Conservation (phyloP, 2,329 filamentous ascomycete species). For the Talaromyces sp. region DNA sequence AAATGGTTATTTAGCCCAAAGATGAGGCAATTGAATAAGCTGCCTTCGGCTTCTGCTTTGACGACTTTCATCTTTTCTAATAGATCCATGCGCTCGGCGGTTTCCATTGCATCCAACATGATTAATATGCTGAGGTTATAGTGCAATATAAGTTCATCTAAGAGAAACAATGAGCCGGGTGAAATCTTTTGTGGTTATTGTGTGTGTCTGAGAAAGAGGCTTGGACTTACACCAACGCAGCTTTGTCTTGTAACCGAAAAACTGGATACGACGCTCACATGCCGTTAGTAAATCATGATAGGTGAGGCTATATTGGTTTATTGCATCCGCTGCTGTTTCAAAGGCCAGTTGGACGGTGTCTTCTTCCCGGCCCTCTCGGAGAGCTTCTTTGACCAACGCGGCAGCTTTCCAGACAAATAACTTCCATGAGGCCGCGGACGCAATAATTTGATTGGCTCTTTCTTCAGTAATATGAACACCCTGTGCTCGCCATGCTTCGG, state of each 20-base stretch:
- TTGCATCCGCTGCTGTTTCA: slow-evolving; percentile 22
- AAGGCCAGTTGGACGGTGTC: slow-evolving; percentile 24
- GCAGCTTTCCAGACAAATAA: slow-evolving; percentile 28
- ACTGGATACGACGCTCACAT: slow-evolving; percentile 27
- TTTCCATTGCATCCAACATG: slow-evolving; percentile 25
- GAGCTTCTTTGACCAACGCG: slow-evolving; percentile 28
- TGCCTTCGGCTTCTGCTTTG: slow-evolving; percentile 23
- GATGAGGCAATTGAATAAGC: slow-evolving; percentile 23
- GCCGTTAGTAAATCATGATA: slow-evolving; percentile 24
- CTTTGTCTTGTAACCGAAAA: slow-evolving; percentile 26
- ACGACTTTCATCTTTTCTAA: slow-evolving; percentile 20
- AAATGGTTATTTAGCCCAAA: slow-evolving; percentile 26
- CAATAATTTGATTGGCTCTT: slow-evolving; percentile 26
- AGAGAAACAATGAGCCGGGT: neutral
- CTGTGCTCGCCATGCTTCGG: slow-evolving; percentile 23
- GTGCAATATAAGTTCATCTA: slow-evolving; percentile 27
- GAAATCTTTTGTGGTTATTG: too few relatives aligned
- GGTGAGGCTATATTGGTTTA: slow-evolving; percentile 25
- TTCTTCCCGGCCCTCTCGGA: slow-evolving; percentile 29
- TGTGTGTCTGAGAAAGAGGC: too few relatives aligned
- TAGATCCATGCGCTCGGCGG: slow-evolving; percentile 23
- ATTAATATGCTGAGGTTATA: slow-evolving; percentile 27
- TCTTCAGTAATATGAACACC: slow-evolving; percentile 25
- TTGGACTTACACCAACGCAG: slow-evolving; percentile 29
- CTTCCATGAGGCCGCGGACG: slow-evolving; percentile 24